Evolutionary conservation across 495 filamentous ascomycete species (phyloP).

Genomic region (Neurospora sp.): DNA sequence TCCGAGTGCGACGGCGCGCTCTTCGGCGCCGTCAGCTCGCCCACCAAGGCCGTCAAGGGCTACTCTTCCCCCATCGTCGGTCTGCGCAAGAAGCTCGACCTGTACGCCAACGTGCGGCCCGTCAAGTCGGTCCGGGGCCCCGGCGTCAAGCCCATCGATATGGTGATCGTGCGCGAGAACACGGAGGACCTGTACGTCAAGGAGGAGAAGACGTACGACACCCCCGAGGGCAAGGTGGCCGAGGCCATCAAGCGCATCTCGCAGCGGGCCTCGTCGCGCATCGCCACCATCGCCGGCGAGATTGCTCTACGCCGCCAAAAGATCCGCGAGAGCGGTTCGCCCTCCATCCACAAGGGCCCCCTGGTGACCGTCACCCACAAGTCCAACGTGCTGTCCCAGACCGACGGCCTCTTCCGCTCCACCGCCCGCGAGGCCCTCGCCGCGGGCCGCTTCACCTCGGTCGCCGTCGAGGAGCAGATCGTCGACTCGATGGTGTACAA

Average conservation of each 20-base stretch:
- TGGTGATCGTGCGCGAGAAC: slow-evolving; percentile 97
- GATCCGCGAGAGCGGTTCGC: slow-evolving; percentile 44
- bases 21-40: slow-evolving; percentile 94
- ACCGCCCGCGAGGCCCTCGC: slow-evolving; percentile 64
- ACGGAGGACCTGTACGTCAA: slow-evolving; percentile 99
- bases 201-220: slow-evolving; percentile 75
- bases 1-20: slow-evolving; percentile 90
- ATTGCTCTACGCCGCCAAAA: slow-evolving; percentile 81
- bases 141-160: slow-evolving; percentile 63
- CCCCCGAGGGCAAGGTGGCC: slow-evolving; percentile 70
- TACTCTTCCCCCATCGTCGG: slow-evolving; percentile 98
- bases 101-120: slow-evolving; percentile 96
- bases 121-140: slow-evolving; percentile 66
- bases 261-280: slow-evolving; percentile 68
- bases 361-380: slow-evolving; percentile 97
- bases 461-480: slow-evolving; percentile 91
- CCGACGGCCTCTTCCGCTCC: slow-evolving; percentile 89
- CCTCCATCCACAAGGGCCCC: slow-evolving; percentile 53
- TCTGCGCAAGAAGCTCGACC: slow-evolving; percentile 84
- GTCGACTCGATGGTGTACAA: slow-evolving; percentile 99
- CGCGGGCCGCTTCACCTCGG: slow-evolving; percentile 44
- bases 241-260: slow-evolving; percentile 97
- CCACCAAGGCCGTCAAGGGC: slow-evolving; percentile 75
- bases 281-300: slow-evolving; percentile 87
- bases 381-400: slow-evolving; percentile 92